phyloP scores from a whole-genome alignment of 495 filamentous ascomycete genomes.

The Aspergillus bertholletiae region DNA sequence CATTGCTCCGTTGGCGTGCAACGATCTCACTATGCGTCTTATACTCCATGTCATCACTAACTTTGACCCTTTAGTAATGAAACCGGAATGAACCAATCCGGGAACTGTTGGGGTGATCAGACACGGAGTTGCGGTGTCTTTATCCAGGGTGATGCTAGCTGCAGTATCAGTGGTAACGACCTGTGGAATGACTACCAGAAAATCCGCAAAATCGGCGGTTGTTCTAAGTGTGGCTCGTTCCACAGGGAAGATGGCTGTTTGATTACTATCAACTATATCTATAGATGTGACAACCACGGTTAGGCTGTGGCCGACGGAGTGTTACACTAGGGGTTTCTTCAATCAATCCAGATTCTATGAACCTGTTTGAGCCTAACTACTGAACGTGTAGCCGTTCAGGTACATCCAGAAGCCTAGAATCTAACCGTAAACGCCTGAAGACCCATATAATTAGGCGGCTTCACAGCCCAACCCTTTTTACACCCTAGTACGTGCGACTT shows the following conservation, averaged over 20 bases:
- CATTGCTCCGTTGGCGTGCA: neutral
- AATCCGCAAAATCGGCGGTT: constrained; percentile 12
- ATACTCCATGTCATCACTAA: constrained; percentile 2
- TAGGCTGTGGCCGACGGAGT: neutral
- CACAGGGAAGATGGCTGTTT: constrained; percentile 9
- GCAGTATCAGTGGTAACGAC: constrained; percentile 11
- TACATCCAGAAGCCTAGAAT: too few relatives aligned
- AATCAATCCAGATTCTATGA: too few relatives aligned
- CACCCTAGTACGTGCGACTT: too few relatives aligned
- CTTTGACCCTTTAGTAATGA: neutral
- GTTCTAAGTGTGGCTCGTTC: constrained; percentile 10
- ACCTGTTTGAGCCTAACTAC: too few relatives aligned
- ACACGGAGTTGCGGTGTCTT: constrained; percentile 8
- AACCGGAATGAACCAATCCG: constrained; percentile 8
- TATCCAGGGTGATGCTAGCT: constrained; percentile 9
- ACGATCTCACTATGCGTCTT: neutral
- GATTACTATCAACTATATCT: constrained; percentile 14
- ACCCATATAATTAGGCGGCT: too few relatives aligned
- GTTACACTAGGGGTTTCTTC: too few relatives aligned
- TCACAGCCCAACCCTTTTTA: too few relatives aligned
- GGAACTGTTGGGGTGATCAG: constrained; percentile 11
- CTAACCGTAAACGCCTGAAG: too few relatives aligned
- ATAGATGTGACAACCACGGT: constrained; percentile 15
- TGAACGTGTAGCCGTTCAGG: too few relatives aligned
- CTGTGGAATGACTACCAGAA: constrained; percentile 16